Evolutionary conservation across 1,284 basidiomycete genomes (phyloP), one percentile per base, ranked within the genome.

Genomic region (Mycena sp.): DNA sequence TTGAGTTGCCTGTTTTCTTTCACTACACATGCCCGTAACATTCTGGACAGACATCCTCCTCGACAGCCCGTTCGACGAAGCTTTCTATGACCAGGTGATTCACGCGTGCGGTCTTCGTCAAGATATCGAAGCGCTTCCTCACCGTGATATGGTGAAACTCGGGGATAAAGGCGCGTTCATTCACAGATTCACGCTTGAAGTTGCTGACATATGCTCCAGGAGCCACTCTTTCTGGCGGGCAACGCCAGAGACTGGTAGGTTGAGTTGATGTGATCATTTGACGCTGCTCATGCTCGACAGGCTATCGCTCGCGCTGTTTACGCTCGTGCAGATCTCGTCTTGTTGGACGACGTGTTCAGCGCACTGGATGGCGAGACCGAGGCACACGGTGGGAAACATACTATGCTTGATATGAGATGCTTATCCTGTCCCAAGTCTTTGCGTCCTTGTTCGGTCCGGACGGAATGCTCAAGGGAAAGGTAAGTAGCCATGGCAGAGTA

Each of bases 221-320:
- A 6, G 21, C 48, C 6, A 58, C 57, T 28, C 57, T 58, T 41
- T 58, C 57, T 7, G 52, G 53, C 26, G 50, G 59, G 6, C 59
- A 54, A 23, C 51, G 59, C 23, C 59, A 61, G 30, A 40, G 59
- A 44, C 16, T 61, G 52, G 59, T 61, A 12, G 16, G 52, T 84
- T 82, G 64, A 84, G 84, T 9, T 58, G 79, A 65, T 11, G n/a
- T 28, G 4, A 28, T 75, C 76, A 1, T 79, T 80, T 62, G 74
- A 25, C 49, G 37, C 17, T n/a, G 4, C 38, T 43, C n/a, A 53
- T 25, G 25, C 32, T 49, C 4, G 30, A 37, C 17, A 53, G 46
- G 45, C 89, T 4, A 78, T 96, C 6, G 93, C 93, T 2, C 83
- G 93, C 4, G 92, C 91, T 2, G 87, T 92, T 2, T 95, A 94